Percentiles rank a stretch among this genome's conserved stretches.
Evolutionary conservation across 305 asterid genomes (phyloP).

Genomic region (Solanum aculeatissimum): DNA sequence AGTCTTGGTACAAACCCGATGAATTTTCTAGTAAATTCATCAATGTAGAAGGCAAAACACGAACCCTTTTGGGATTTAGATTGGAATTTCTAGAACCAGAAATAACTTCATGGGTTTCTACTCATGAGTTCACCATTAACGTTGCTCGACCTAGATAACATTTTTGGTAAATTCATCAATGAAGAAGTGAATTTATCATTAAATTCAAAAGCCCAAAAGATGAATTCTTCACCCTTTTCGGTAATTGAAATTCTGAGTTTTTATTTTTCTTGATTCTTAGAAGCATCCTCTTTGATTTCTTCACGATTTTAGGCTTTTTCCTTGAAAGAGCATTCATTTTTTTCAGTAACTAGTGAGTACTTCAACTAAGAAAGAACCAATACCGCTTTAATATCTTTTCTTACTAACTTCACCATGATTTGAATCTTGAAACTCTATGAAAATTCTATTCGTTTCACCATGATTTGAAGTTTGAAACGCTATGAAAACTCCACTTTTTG

Average conservation of each 20-base stretch:
- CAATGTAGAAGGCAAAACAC: background rate
- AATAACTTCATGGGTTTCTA: background rate
- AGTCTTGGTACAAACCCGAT: background rate
- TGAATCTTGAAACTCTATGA: background rate
- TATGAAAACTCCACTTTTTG: background rate
- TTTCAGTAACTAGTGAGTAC: background rate
- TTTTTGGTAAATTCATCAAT: no score
- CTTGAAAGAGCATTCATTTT: background rate
- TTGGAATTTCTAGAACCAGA: background rate
- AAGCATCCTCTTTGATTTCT: background rate
- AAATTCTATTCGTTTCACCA: no score
- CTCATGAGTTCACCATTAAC: no score
- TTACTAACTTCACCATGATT: background rate
- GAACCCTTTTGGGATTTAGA: background rate
- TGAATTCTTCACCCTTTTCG: background rate
- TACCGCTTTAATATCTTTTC: background rate
- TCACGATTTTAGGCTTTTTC: background rate
- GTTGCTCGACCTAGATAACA: background rate
- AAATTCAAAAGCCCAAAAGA: background rate
- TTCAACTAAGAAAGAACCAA: background rate
- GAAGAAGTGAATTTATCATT: accelerated
- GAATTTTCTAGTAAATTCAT: background rate
- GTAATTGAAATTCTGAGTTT: background rate
- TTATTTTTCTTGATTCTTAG: background rate
- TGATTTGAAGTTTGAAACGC: no score